phyloP scores from a whole-genome alignment of 176 grass and related monocot species.

The Paspalum notatum region DNA sequence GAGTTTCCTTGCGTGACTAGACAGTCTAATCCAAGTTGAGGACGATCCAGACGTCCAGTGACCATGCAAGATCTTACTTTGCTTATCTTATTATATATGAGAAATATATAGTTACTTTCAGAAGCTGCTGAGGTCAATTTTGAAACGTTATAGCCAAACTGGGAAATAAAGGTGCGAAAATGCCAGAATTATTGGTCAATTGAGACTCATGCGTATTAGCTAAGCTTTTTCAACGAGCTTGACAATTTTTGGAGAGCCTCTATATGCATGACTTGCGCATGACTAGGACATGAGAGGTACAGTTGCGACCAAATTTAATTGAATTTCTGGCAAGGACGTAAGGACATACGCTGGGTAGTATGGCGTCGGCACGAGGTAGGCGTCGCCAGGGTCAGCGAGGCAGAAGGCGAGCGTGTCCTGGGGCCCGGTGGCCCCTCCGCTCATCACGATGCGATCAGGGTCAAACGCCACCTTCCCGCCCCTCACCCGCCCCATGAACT shows the following conservation, averaged over 20 bases:
- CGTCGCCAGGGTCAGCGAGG: constrained; percentile 88
- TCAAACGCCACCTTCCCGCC: constrained; percentile 70
- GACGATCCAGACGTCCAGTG: neutral
- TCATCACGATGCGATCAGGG: constrained; percentile 74
- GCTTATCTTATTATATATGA: neutral
- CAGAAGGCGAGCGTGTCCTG: constrained; percentile 93
- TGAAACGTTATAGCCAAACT: too few relatives aligned
- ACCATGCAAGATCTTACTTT: neutral
- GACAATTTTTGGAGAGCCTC: constrained; percentile 2
- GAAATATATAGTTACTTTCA: neutral
- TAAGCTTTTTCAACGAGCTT: neutral
- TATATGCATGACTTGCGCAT: neutral
- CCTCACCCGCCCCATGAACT: constrained; percentile 86
- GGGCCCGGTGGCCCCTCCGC: constrained; percentile 80
- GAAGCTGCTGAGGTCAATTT: neutral
- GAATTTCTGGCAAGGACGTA: neutral
- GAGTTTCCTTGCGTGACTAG: neutral
- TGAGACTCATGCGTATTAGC: neutral
- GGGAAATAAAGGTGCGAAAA: too few relatives aligned
- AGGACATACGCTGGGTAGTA: constrained; percentile 84
- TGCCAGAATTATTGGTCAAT: constrained; percentile 9
- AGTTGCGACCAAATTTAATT: constrained; percentile 2
- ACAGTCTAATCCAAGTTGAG: neutral
- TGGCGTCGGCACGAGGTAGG: constrained; percentile 86
- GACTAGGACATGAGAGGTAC: constrained; percentile 16